Evolutionary conservation across 192 early-diverging fungal species (phyloP), one percentile per base, ranked within the genome.

Genomic region (Podila horticola): DNA sequence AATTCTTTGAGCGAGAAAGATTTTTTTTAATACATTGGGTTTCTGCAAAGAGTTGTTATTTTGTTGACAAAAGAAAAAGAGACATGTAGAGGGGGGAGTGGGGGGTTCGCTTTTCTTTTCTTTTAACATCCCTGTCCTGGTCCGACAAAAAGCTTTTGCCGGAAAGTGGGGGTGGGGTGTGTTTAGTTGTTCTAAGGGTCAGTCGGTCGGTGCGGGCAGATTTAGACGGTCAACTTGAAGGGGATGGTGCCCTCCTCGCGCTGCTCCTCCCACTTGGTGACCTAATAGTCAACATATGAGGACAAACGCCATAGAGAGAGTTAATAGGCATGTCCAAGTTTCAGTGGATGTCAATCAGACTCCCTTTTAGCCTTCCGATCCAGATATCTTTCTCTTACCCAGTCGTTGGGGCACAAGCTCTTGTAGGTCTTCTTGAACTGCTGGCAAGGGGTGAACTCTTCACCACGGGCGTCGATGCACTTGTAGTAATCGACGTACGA

Each of bases 401-500:
- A 99, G 74, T 91, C 88, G 69, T 87, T 90, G 48, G 96, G 98
- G 89, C 98, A 99, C 74, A 99, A 88, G 58, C 91, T 87, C 71
- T 86, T 87, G 90, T 92, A 99, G 45, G 93, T 90, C 74, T 82
- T 88, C 82, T 87, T 89, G 88, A 99, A 99, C 82, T 95, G 92
- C 81, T 93, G 88, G 92, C 98, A 99, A 33, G 95, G 94, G 50
- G 91, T 87, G 79, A 90, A 98, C 72, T 98, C 97, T 86, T 98
- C 97, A 82, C 98, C 98, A 91, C 96, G 97, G 74, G 93, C 94
- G 59, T 89, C 88, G 41, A 96, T 90, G 83, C 98, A 99, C 86
- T 92, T 91, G 88, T 87, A 88, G 85, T 95, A 97, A 87, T 99
- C 98, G 66, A 92, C 91, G 87, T 97, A 99, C 92, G 97, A 96